phyloP scores from a whole-genome alignment of 2,329 filamentous ascomycete species.

The Cladophialophora bantiana region DNA sequence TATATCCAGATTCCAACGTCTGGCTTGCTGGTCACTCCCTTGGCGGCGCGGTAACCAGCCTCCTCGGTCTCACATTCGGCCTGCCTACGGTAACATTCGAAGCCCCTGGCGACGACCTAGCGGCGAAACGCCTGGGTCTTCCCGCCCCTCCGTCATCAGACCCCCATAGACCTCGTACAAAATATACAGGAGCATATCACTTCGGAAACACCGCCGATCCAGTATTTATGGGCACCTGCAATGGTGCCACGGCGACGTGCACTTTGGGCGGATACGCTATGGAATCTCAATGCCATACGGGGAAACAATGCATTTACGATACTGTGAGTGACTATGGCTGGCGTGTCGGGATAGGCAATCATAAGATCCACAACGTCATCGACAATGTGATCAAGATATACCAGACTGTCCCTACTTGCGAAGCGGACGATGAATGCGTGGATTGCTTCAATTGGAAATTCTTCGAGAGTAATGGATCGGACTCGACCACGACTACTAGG shows the following conservation, averaged over 20 bases:
- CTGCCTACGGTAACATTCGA: conserved; percentile 91
- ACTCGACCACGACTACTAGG: conserved; percentile 71
- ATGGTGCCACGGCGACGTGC: conserved; percentile 85
- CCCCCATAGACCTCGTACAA: conserved; percentile 69
- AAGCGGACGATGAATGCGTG: conserved; percentile 77
- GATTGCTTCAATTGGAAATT: conserved; percentile 96
- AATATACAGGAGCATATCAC: conserved; percentile 81
- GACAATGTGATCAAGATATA: conserved; percentile 85
- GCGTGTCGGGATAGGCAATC: conserved; percentile 88
- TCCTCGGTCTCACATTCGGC: conserved; percentile 90
- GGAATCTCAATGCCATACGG: conserved; percentile 91
- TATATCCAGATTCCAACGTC: conserved; percentile 83
- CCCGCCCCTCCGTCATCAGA: conserved; percentile 82
- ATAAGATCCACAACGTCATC: conserved; percentile 89
- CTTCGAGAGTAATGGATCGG: conserved; percentile 88
- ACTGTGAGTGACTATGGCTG: conserved; percentile 91
- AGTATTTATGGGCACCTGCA: conserved; percentile 92
- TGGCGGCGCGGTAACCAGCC: conserved; percentile 85
- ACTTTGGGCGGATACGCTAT: conserved; percentile 92
- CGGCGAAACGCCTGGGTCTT: conserved; percentile 82
- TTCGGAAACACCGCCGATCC: conserved; percentile 97
- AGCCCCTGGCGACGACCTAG: conserved; percentile 87
- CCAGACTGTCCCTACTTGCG: conserved; percentile 78
- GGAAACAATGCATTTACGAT: conserved; percentile 87
- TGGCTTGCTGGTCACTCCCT: conserved; percentile 95